phyloP scores from a whole-genome alignment of 73 alveolate genomes.

The Paramecium biaurelia region DNA sequence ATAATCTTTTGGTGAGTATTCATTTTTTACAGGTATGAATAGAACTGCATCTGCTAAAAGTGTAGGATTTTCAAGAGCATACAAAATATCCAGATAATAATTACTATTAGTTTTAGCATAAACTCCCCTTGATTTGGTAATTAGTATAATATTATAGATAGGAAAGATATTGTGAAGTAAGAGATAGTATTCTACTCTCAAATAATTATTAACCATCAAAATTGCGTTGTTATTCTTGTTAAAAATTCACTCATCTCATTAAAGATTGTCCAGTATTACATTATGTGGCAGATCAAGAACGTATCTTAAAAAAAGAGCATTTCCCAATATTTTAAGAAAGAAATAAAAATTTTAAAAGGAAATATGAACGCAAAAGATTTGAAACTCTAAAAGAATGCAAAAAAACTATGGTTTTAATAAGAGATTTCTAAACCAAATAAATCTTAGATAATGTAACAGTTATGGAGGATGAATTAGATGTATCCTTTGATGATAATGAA shows the following conservation, averaged over 20 bases:
- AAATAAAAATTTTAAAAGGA: background rate
- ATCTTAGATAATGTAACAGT: background rate
- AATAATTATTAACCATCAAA: background rate
- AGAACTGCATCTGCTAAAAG: conserved; percentile 70
- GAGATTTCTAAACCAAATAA: background rate
- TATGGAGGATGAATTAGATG: background rate
- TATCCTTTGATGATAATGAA: background rate
- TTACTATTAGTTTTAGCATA: background rate
- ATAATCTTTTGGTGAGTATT: conserved; percentile 67
- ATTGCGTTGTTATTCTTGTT: conserved; percentile 14
- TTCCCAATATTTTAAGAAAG: background rate
- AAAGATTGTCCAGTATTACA: conserved; percentile 41
- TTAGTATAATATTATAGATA: background rate
- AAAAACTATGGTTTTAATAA: background rate
- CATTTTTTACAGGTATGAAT: conserved; percentile 68
- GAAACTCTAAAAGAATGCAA: background rate
- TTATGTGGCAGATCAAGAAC: conserved; percentile 23
- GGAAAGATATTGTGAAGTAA: conserved; percentile 45
- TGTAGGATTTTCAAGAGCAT: conserved; percentile 64
- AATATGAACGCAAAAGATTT: background rate
- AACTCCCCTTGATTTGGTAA: background rate
- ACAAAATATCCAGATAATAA: background rate
- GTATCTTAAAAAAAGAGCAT: conserved; percentile 2
- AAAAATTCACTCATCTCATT: background rate
- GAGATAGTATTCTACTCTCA: background rate